A percentile compares a stretch with the other conserved stretches of the same genome.
Conservation (phyloP, 257 asterid genomes). For the Ligustrum vulgare region DNA sequence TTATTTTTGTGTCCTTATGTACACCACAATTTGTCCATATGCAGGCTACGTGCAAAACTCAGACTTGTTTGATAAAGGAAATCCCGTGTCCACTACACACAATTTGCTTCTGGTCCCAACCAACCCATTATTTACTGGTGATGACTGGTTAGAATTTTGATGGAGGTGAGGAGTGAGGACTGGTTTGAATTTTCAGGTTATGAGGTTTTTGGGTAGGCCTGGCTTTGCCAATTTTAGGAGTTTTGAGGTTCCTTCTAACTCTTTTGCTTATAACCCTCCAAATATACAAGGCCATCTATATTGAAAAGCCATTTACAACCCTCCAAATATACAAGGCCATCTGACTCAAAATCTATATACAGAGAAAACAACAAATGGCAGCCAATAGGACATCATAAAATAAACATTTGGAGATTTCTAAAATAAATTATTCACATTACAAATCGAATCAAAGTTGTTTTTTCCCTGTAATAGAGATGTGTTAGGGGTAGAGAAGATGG, state of each 20-base stretch:
- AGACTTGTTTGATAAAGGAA: slow-evolving; percentile 81
- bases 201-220: slow-evolving; percentile 60
- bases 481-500: too few species aligned
- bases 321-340: slow-evolving; percentile 27
- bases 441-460: too few species aligned
- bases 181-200: slow-evolving; percentile 43
- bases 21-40: slow-evolving; percentile 63
- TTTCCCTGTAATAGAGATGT: too few species aligned
- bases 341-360: slow-evolving; percentile 58
- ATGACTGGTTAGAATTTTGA: slow-evolving; percentile 35
- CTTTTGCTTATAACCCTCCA: slow-evolving; percentile 32
- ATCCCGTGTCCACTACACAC: slow-evolving; percentile 41
- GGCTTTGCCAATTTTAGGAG: slow-evolving; percentile 59
- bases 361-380: slow-evolving; percentile 43
- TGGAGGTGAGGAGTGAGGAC: slow-evolving; percentile 64
- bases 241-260: slow-evolving; percentile 35
- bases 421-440: too few species aligned
- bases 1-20: too few species aligned
- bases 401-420: too few species aligned
- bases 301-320: too few species aligned
- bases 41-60: slow-evolving; percentile 81
- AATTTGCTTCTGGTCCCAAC: slow-evolving; percentile 26
- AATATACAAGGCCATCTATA: slow-evolving; percentile 15
- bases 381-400: slow-evolving; percentile 14
- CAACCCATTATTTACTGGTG: slow-evolving; percentile 29